Evolutionary conservation across 2,329 filamentous ascomycete genomes (phyloP), one percentile per base, ranked within the genome.

Genomic region (Fusarium sp.): DNA sequence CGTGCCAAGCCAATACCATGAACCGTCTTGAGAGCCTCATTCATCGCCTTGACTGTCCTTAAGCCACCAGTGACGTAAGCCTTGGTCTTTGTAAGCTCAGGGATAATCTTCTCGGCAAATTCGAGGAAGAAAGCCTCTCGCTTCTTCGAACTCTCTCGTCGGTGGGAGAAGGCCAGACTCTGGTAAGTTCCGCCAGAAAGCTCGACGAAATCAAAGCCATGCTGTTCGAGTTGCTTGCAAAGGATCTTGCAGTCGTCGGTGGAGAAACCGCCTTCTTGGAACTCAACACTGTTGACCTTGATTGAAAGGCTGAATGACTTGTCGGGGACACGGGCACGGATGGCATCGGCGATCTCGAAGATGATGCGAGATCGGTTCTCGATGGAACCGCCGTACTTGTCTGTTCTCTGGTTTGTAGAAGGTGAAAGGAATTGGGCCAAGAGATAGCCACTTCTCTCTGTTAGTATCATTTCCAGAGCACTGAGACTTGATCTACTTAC

Each of bases 121-220:
- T 90, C 88, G 50, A 91, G 77, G 83, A 91, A 91, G 83, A 89
- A 90, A 4, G 87, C 85, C 75, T 90, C 89, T 9, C 88, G 82
- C 80, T 87, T 86, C 79, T 83, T 84, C 10, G 88, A 90, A 22
- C 84, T 86, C 48, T 90, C 89, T 55, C 85, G 82, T 79, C 85
- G 83, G 77, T 89, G 87, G 5, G 73, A 74, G 70, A 90, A 89
- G 0, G 84, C 87, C 1, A 88, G 77, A 24, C 82, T 79, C 79
- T 91, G 86, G 75, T 90, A 90, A 0, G 89, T 91, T 13, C 90
- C 90, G 18, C 90, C 89, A 0, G 84, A 87, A 1, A 91, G 82
- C 81, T 92, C 90, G 6, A 92, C 86, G 70, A 90, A 89, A 77
- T 90, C 86, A 48, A 90, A 87, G 15, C 57, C 24, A 64, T 87